Evolutionary conservation across 1,284 basidiomycete genomes (phyloP).

Genomic region (Tilletiopsis washingtonensis): DNA sequence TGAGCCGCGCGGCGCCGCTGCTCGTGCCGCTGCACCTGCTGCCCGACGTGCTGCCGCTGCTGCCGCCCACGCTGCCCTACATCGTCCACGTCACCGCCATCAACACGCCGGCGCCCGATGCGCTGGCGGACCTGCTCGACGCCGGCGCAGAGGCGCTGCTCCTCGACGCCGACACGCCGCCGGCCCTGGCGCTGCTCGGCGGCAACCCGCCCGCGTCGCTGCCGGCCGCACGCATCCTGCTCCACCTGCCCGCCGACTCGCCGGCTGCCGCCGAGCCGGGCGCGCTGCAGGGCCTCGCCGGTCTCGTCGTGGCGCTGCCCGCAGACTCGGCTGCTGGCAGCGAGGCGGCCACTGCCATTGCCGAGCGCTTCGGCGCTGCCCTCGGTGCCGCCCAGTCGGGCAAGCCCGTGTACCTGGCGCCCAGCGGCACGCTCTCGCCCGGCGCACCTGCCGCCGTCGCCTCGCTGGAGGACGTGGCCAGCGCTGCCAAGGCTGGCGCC

Average conservation of each 20-base stretch:
- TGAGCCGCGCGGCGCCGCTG: slow-evolving; percentile 20
- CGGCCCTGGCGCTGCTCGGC: slow-evolving; percentile 20
- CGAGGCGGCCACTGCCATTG: slow-evolving; percentile 17
- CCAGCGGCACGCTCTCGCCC: slow-evolving; percentile 1
- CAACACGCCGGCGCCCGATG: slow-evolving; percentile 9
- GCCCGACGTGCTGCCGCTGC: not conserved
- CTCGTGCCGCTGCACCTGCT: slow-evolving; percentile 21
- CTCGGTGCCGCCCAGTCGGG: slow-evolving; percentile 32
- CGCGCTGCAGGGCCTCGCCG: slow-evolving; percentile 19
- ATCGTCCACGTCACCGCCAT: slow-evolving; percentile 16
- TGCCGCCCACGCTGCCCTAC: slow-evolving; percentile 14
- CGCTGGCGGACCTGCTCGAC: slow-evolving; percentile 32
- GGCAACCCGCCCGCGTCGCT: slow-evolving; percentile 10
- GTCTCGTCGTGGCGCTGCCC: slow-evolving; percentile 24
- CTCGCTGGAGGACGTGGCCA: slow-evolving; percentile 18
- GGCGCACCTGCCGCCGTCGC: slow-evolving; percentile 8
- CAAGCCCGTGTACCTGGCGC: slow-evolving; percentile 33
- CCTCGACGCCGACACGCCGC: slow-evolving; percentile 12
- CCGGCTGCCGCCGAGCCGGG: slow-evolving; percentile 19
- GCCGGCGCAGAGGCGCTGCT: slow-evolving; percentile 34
- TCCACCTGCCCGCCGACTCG: slow-evolving; percentile 13
- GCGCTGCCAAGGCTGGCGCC: slow-evolving; percentile 18
- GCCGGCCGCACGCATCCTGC: slow-evolving; percentile 23
- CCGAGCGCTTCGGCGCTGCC: slow-evolving; percentile 15
- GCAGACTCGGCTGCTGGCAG: slow-evolving; percentile 10